These are phyloP conservation scores for Zygoascus bituminiphila DNA, from an alignment of 805 yeast genomes.

Conservation along the genomic window DNA sequence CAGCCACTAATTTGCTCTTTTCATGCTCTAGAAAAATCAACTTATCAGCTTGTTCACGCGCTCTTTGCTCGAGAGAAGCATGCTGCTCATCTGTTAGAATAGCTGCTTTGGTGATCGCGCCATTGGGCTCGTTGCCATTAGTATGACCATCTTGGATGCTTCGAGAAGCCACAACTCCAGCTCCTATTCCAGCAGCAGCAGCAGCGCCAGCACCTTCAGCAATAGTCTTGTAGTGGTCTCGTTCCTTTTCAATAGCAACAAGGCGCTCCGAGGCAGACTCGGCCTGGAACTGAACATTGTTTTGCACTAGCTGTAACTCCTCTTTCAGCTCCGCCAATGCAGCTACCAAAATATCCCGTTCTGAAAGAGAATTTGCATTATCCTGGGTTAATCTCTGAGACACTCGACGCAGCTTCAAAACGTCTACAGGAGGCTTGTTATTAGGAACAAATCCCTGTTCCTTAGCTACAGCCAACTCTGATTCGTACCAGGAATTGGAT, in stretches of 20 bases:
- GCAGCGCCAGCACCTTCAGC: conserved; percentile 2
- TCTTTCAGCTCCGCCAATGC: conserved; percentile 22
- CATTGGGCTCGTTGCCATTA: conserved; percentile 7
- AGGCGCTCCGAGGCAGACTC: conserved; percentile 21
- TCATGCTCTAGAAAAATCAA: conserved; percentile 14
- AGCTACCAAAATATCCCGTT: conserved; percentile 22
- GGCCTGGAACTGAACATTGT: conserved; percentile 20
- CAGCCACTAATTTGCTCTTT: conserved; percentile 8
- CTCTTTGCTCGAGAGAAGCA: conserved; percentile 17
- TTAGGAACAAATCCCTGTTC: conserved; percentile 23
- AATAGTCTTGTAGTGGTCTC: conserved; percentile 13
- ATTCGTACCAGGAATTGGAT: conserved; percentile 26
- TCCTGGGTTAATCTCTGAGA: conserved; percentile 24
- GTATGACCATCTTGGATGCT: neutral
- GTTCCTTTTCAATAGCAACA: conserved; percentile 15
- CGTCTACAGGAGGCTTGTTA: conserved; percentile 22
- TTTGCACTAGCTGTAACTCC: conserved; percentile 21
- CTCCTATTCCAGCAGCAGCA: conserved; percentile 2
- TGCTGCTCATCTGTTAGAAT: conserved; percentile 6
- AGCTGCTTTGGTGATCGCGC: conserved; percentile 3
- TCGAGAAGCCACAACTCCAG: conserved; percentile 5
- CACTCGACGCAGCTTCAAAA: conserved; percentile 21
- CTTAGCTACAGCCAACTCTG: conserved; percentile 22
- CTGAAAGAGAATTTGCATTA: conserved; percentile 16
- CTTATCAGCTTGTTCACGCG: conserved; percentile 17